These are phyloP conservation scores for Exsudoporus frostii DNA, from an alignment of 768 basidiomycete genomes.

Conservation along the genomic window DNA sequence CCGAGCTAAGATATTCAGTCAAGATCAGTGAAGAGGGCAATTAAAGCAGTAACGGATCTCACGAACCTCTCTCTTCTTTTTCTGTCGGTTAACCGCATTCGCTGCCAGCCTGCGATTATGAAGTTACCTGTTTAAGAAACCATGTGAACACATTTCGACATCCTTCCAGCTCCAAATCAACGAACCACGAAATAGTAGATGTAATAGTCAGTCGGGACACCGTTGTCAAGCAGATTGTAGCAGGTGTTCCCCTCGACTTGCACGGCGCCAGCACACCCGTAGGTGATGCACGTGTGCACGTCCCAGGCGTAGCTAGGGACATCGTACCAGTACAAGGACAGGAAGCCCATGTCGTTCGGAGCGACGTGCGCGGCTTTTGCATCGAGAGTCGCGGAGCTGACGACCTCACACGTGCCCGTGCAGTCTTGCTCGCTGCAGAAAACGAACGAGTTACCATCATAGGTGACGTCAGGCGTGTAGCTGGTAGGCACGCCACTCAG, in stretches of 20 bases:
- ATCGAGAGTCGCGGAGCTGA: background rate
- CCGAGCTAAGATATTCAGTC: no score
- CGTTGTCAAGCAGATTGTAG: background rate
- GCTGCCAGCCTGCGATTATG: no score
- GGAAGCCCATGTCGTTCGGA: background rate
- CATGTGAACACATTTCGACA: no score
- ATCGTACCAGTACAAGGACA: background rate
- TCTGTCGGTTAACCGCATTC: no score
- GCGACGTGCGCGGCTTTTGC: background rate
- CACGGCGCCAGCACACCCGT: no score
- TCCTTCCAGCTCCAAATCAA: no score
- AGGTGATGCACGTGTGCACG: background rate
- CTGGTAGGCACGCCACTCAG: background rate
- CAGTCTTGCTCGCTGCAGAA: background rate
- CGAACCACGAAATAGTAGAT: no score
- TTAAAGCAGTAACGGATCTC: no score
- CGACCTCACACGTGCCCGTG: background rate
- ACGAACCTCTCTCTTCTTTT: no score
- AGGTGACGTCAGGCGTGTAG: background rate
- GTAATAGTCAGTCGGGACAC: background rate
- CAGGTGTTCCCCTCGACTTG: background rate
- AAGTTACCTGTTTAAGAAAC: no score
- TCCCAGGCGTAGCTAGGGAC: fast-evolving
- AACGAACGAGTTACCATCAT: background rate
- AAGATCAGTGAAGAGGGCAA: no score